Percentiles rank a stretch among this genome's conserved stretches.
Conservation (phyloP, 495 filamentous ascomycete genomes). For the Penicillium steckii region DNA sequence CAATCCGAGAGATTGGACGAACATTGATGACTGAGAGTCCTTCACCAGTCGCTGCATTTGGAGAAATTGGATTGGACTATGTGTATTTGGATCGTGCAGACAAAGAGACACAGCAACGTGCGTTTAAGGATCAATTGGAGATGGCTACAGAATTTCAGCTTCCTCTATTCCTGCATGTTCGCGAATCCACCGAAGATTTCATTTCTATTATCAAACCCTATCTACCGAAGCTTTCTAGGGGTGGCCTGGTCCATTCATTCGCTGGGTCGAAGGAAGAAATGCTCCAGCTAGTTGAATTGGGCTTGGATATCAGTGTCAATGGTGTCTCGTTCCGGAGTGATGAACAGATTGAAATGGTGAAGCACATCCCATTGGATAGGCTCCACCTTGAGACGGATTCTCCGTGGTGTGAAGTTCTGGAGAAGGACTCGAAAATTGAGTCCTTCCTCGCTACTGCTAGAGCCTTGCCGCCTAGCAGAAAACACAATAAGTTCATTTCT, state of each 20-base stretch:
- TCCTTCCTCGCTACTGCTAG: constrained; percentile 15
- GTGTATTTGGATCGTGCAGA: constrained; percentile 28
- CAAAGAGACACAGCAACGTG: constrained; percentile 28
- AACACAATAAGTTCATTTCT: constrained; percentile 25
- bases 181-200: constrained; percentile 27
- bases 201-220: constrained; percentile 25
- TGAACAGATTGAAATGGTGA: constrained; percentile 29
- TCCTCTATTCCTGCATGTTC: constrained; percentile 30
- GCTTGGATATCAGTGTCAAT: constrained; percentile 31
- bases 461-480: constrained; percentile 21
- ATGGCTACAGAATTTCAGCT: constrained; percentile 23
- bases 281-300: constrained; percentile 23
- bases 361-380: constrained; percentile 21
- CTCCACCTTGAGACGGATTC: constrained; percentile 37
- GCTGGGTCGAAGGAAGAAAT: constrained; percentile 29
- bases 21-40: constrained; percentile 8
- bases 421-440: constrained; percentile 19
- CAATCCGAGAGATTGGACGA: constrained; percentile 9
- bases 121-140: constrained; percentile 27
- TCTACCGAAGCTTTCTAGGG: constrained; percentile 16
- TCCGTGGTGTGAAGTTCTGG: constrained; percentile 32
- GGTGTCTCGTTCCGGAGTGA: constrained; percentile 28
- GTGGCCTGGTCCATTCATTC: constrained; percentile 33
- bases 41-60: constrained; percentile 28
- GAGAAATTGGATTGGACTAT: constrained; percentile 34